A percentile compares a stretch with the other conserved stretches of the same genome.
These are phyloP conservation scores for Saccharomyces hybrid DNA, from an alignment of 1,139 yeast species.

Conservation along the genomic window DNA sequence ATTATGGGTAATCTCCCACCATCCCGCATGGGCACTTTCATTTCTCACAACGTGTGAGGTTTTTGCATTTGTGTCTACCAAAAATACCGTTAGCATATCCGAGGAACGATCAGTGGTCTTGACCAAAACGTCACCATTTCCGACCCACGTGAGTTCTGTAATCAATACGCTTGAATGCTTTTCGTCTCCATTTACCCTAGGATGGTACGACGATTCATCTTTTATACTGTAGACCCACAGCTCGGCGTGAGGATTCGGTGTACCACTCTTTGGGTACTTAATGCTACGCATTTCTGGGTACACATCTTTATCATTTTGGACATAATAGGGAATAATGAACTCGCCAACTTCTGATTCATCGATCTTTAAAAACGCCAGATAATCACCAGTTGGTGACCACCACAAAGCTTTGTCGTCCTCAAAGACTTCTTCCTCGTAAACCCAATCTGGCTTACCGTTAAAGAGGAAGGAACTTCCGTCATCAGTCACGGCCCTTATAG, in stretches of 20 bases:
- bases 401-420: slow-evolving; percentile 63
- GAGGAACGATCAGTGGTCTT: slow-evolving; percentile 72
- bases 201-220: slow-evolving; percentile 33
- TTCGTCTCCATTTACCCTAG: slow-evolving; percentile 45
- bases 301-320: slow-evolving; percentile 42
- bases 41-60: slow-evolving; percentile 37
- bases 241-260: slow-evolving; percentile 58
- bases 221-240: slow-evolving; percentile 37
- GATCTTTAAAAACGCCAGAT: slow-evolving; percentile 56
- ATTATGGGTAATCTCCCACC: slow-evolving; percentile 79
- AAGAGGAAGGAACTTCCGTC: slow-evolving; percentile 68
- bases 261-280: slow-evolving; percentile 91
- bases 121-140: slow-evolving; percentile 46
- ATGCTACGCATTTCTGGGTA: slow-evolving; percentile 61
- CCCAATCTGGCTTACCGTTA: slow-evolving; percentile 96
- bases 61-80: slow-evolving; percentile 39
- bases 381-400: slow-evolving; percentile 78
- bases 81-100: slow-evolving; percentile 48
- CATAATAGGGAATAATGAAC: slow-evolving; percentile 66
- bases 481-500: slow-evolving; percentile 27
- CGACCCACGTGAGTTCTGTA: slow-evolving; percentile 75
- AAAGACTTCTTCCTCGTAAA: slow-evolving; percentile 88
- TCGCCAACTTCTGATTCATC: slow-evolving; percentile 71
- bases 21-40: slow-evolving; percentile 44
- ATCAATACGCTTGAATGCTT: slow-evolving; percentile 35